phyloP scores from a whole-genome alignment of 192 early-diverging fungal genomes.

The Dissophora globulifera region DNA sequence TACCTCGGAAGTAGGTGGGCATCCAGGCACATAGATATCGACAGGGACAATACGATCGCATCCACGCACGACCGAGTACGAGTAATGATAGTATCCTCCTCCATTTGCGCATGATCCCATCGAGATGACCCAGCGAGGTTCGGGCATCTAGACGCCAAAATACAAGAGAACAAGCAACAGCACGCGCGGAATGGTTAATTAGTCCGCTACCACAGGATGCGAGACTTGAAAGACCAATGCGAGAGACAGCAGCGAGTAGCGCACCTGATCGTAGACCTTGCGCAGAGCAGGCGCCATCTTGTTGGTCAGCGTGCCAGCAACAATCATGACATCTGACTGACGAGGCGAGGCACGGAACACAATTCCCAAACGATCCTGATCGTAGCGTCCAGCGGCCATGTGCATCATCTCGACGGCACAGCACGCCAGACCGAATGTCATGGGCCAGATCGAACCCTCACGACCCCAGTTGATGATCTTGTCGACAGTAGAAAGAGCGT shows the following conservation, averaged over 20 bases:
- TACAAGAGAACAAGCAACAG: neutral
- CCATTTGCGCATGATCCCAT: constrained; percentile 98
- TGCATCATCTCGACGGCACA: constrained; percentile 99
- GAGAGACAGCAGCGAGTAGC: no score
- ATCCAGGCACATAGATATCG: constrained; percentile 97
- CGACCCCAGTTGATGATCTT: constrained; percentile 94
- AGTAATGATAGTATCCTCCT: constrained; percentile 99
- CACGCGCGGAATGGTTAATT: no score
- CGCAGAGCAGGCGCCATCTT: constrained; percentile 92
- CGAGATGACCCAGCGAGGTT: constrained; percentile 99
- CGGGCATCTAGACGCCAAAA: constrained; percentile 79
- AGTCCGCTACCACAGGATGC: no score
- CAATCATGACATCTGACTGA: constrained; percentile 99
- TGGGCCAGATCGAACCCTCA: constrained; percentile 91
- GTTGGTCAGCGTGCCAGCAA: constrained; percentile 98
- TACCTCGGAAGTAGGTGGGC: constrained; percentile 94
- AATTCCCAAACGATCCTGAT: constrained; percentile 73
- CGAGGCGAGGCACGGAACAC: constrained; percentile 98
- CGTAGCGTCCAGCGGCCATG: constrained; percentile 90
- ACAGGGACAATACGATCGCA: constrained; percentile 97
- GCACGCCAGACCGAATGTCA: constrained; percentile 82
- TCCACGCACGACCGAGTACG: constrained; percentile 92
- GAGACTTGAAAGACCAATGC: no score
- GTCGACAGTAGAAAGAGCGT: constrained; percentile 90
- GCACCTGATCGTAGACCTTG: constrained; percentile 72